Base-by-base conservation (phyloP, 352 stramenopile genomes). In the Phytophthora cactorum region DNA sequence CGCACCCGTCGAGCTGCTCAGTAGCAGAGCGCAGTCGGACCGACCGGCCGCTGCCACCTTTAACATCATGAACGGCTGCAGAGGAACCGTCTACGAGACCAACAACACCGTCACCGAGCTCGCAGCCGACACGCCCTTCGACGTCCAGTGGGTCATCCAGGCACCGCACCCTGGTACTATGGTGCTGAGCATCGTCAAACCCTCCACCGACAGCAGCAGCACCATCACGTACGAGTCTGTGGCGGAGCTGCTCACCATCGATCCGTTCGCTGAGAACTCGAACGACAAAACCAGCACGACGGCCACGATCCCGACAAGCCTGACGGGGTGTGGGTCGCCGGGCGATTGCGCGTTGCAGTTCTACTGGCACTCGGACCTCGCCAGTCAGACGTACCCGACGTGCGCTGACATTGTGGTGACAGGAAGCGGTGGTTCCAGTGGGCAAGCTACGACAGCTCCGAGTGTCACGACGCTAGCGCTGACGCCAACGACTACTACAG, bases 31-130 rank as follows among this genome's bases (percentile, higher is more conserved):
- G 31, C 81, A 90, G 51, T 43, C 67, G 1, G 78, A 88, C 49
- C 66, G 71, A 47, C 81, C 81, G 0, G 65, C 65, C 4, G 72
- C 72, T 9, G 56, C 70, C 17, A 84, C 68, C n/a, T 90, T 88
- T 50, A 82, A 84, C 53, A 79, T 90, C 52, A 76, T 81, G 77
- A 90, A 90, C 73, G 81, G 81, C 2, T 90, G 81, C 52, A 72
- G 81, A 39, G 81, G 79, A 46, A 86, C 81, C 52, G 68, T 88
- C 49, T 86, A 84, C 66, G 81, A 90, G 39, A 44, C 58, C n/a
- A 65, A 56, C 22, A 78, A 82, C 38, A 69, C 67, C 29, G 64
- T 90, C 36, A 86, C 79, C 5, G 59, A 70, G 41, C 66, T 90
- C 52, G 58, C 58, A 36, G 57, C 74, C 11, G 81, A 70, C 31